A percentile compares a stretch with the other conserved stretches of the same genome.
Conservation (phyloP, 805 yeast genomes). For the Saccharomycopsis malanga region DNA sequence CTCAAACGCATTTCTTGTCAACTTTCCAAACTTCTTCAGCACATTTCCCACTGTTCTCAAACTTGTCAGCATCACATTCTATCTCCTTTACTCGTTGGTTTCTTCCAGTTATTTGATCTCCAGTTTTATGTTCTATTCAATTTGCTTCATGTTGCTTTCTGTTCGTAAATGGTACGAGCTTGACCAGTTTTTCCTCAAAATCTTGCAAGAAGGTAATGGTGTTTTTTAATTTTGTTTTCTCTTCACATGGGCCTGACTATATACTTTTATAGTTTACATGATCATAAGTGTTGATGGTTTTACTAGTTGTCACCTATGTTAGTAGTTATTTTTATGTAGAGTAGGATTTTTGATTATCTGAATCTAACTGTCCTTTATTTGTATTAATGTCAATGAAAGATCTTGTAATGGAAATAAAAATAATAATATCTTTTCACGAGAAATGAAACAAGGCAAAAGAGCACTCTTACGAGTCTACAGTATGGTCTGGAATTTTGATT, state of each 20-base stretch:
- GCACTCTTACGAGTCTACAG: no score
- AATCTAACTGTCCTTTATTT: not conserved
- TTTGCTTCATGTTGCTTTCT: constrained; percentile 6
- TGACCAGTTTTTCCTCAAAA: constrained; percentile 6
- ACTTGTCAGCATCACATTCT: constrained; percentile 2
- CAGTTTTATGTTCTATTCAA: constrained; percentile 5
- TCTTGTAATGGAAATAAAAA: no score
- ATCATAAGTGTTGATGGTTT: no score
- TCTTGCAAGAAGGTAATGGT: constrained; percentile 15
- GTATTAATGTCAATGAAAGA: no score
- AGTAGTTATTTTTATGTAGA: no score
- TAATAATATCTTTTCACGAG: no score
- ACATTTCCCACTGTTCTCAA: constrained; percentile 1
- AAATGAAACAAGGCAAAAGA: no score
- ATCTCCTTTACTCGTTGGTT: constrained; percentile 3
- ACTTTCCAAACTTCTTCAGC: constrained; percentile 11
- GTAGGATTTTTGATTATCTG: not conserved
- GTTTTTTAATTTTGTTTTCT: constrained; percentile 4
- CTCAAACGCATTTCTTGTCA: constrained; percentile 6
- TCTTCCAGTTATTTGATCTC: constrained; percentile 8
- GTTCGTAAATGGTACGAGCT: constrained; percentile 7
- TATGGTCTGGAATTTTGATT: no score
- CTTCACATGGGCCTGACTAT: not conserved
- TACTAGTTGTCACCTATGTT: not conserved
- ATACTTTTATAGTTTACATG: not conserved